phyloP scores from a whole-genome alignment of 768 basidiomycete genomes.

The Chlorophyllum brunneum region DNA sequence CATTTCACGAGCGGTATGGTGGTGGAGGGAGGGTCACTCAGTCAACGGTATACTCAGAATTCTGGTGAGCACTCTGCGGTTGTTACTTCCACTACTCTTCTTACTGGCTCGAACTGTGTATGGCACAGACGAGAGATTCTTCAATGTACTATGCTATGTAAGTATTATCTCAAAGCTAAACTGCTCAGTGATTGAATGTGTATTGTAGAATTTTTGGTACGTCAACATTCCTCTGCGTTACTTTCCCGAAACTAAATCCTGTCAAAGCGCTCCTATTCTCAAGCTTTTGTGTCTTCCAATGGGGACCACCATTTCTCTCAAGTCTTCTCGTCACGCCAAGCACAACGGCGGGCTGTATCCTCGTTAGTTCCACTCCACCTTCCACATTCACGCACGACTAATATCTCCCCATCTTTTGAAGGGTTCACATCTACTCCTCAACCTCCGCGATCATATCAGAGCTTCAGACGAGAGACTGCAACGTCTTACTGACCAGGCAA shows the following conservation, averaged over 20 bases:
- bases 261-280: constrained; percentile 21
- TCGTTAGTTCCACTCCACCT: constrained; percentile 11
- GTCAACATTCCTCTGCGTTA: neutral
- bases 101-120: neutral
- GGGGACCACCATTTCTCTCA: constrained; percentile 25
- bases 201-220: constrained; percentile 9
- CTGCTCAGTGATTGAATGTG: neutral
- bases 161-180: neutral
- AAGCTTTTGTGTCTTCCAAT: constrained; percentile 22
- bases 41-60: constrained; percentile 21
- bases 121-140: constrained; percentile 22
- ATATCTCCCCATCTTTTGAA: neutral
- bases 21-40: constrained; percentile 23
- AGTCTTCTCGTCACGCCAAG: constrained; percentile 28
- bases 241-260: neutral
- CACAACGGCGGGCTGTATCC: constrained; percentile 24
- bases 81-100: neutral
- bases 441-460: constrained; percentile 17
- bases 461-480: neutral
- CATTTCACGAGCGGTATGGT: constrained; percentile 19
- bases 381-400: neutral
- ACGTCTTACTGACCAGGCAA: neutral
- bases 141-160: constrained; percentile 24
- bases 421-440: constrained; percentile 25
- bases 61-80: constrained; percentile 15